Evolutionary conservation across 1,284 basidiomycete genomes (phyloP).

Genomic region (Malassezia psittaci): DNA sequence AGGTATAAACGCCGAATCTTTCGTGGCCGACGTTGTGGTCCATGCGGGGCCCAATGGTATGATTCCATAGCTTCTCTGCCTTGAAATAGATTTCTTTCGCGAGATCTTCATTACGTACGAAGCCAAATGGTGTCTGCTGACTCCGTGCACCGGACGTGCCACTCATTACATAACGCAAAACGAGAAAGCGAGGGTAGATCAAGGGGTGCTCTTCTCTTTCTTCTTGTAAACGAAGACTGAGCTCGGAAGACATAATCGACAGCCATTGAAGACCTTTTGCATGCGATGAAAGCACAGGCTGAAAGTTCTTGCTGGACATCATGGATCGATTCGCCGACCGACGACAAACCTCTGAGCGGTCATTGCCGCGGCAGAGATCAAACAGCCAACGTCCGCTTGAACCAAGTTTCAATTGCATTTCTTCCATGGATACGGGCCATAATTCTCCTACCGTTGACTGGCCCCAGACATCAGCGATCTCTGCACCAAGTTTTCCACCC

Average conservation of each 20-base stretch:
- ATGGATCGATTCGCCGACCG: slow-evolving; percentile 38
- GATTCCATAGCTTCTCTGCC: slow-evolving; percentile 76
- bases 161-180: slow-evolving; percentile 51
- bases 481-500: slow-evolving; percentile 84
- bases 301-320: slow-evolving; percentile 40
- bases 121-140: slow-evolving; percentile 68
- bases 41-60: slow-evolving; percentile 46
- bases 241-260: slow-evolving; percentile 74
- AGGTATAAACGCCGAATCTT: not conserved
- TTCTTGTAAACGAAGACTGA: slow-evolving; percentile 72
- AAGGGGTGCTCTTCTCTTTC: slow-evolving; percentile 60
- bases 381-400: slow-evolving; percentile 67
- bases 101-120: slow-evolving; percentile 48
- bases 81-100: slow-evolving; percentile 62
- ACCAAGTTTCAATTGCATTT: slow-evolving; percentile 73
- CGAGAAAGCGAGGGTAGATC: slow-evolving; percentile 81
- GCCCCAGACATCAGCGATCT: slow-evolving; percentile 75
- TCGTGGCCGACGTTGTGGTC: not conserved
- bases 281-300: slow-evolving; percentile 24
- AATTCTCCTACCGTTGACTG: slow-evolving; percentile 75
- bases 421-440: slow-evolving; percentile 54
- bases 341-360: slow-evolving; percentile 67
- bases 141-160: slow-evolving; percentile 61
- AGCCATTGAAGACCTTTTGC: slow-evolving; percentile 65
- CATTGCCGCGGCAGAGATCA: slow-evolving; percentile 70